phyloP scores from a whole-genome alignment of 2,329 filamentous ascomycete species.

The Corynespora cassiicola region DNA sequence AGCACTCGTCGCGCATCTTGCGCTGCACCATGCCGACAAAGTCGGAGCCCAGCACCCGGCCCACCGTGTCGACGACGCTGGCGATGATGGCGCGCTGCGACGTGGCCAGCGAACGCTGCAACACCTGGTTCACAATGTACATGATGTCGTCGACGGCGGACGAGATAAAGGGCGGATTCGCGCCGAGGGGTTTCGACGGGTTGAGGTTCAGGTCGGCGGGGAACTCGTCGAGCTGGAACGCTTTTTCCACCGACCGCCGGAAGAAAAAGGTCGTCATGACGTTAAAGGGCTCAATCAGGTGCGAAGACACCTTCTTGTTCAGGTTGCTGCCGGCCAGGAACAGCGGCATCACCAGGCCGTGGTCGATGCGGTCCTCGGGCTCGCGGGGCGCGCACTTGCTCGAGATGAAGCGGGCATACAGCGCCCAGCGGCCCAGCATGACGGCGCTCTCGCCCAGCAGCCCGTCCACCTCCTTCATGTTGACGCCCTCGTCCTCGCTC shows the following conservation, averaged over 20 bases:
- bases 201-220: slow-evolving; percentile 81
- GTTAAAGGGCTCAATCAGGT: slow-evolving; percentile 83
- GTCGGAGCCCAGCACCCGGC: slow-evolving; percentile 82
- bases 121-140: slow-evolving; percentile 95
- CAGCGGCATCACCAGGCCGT: slow-evolving; percentile 69
- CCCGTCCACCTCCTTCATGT: slow-evolving; percentile 95
- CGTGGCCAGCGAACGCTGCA: slow-evolving; percentile 86
- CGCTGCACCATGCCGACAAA: slow-evolving; percentile 97
- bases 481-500: slow-evolving; percentile 89
- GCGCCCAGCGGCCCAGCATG: slow-evolving; percentile 92
- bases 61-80: slow-evolving; percentile 78
- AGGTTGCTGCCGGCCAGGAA: slow-evolving; percentile 82
- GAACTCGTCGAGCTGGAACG: slow-evolving; percentile 93
- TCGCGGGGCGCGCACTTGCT: slow-evolving; percentile 71
- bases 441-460: slow-evolving; percentile 85
- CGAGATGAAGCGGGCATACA: slow-evolving; percentile 88
- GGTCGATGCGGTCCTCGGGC: slow-evolving; percentile 61
- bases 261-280: slow-evolving; percentile 96
- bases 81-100: slow-evolving; percentile 80
- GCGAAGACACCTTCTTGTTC: slow-evolving; percentile 76
- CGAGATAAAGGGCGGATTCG: slow-evolving; percentile 88
- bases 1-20: slow-evolving; percentile 96
- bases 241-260: slow-evolving; percentile 93
- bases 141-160: slow-evolving; percentile 98
- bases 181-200: slow-evolving; percentile 72